These are phyloP conservation scores for Russula emetica DNA, from an alignment of 768 basidiomycete genomes.

Conservation along the genomic window DNA sequence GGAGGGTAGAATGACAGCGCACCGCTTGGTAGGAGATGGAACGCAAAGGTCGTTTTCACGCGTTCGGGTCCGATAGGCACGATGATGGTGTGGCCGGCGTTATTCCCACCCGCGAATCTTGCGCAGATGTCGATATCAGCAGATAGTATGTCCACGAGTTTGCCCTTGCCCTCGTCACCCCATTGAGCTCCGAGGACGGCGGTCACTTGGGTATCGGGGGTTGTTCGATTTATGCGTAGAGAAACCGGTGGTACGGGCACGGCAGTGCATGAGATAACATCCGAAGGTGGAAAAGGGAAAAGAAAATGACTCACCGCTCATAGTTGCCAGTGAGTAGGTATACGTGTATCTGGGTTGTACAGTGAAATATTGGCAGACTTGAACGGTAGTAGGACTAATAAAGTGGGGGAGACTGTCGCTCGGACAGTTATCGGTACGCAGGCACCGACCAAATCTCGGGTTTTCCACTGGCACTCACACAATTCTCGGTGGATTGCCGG, in stretches of 20 bases:
- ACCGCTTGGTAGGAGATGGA: conserved; percentile 95
- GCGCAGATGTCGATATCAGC: conserved; percentile 90
- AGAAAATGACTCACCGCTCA: too few relatives aligned
- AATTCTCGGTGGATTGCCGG: not conserved
- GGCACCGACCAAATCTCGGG: not conserved
- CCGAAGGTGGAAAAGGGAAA: too few relatives aligned
- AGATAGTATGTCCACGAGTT: conserved; percentile 94
- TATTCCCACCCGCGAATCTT: conserved; percentile 96
- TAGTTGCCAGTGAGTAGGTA: too few relatives aligned
- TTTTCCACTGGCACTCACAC: not conserved
- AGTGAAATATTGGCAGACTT: too few relatives aligned
- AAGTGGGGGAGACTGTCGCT: not conserved
- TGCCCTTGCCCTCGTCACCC: conserved; percentile 93
- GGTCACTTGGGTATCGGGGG: conserved; percentile 43
- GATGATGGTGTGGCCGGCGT: conserved; percentile 98
- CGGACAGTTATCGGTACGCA: not conserved
- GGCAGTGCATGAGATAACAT: too few relatives aligned
- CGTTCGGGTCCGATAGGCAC: conserved; percentile 65
- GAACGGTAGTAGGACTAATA: too few relatives aligned
- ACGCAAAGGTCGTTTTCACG: conserved; percentile 82
- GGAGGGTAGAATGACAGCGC: conserved; percentile 29
- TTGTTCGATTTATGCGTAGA: too few relatives aligned
- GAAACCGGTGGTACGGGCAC: too few relatives aligned
- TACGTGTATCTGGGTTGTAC: too few relatives aligned
- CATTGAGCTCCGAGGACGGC: conserved; percentile 87